Conservation (phyloP, 805 yeast genomes). For the Huiozyma naganishii region DNA sequence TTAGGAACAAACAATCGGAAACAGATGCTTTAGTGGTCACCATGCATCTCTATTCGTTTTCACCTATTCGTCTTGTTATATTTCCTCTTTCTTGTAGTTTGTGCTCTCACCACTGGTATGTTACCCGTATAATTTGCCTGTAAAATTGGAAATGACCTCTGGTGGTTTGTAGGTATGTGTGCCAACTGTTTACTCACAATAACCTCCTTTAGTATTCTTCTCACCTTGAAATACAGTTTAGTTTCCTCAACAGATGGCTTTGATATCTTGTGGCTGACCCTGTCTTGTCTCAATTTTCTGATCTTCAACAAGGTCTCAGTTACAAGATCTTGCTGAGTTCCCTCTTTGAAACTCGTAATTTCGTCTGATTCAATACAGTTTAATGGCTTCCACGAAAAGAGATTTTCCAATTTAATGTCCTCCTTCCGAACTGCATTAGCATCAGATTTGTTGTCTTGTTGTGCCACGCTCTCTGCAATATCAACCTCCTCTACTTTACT, state of each 20-base stretch:
- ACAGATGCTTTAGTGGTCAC: too few relatives aligned
- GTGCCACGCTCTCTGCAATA: slow-evolving; percentile 5
- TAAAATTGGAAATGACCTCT: slow-evolving; percentile 50
- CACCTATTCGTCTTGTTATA: slow-evolving; percentile 7
- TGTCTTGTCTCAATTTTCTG: slow-evolving; percentile 38
- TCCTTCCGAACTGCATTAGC: slow-evolving; percentile 1
- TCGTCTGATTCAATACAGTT: slow-evolving; percentile 42
- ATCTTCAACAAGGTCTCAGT: slow-evolving; percentile 38
- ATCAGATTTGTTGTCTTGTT: not conserved
- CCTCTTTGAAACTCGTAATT: slow-evolving; percentile 35
- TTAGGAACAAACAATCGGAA: not conserved
- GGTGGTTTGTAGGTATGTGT: slow-evolving; percentile 21
- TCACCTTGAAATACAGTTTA: slow-evolving; percentile 32
- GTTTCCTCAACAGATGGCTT: slow-evolving; percentile 37
- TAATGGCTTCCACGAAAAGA: slow-evolving; percentile 41
- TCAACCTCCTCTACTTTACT: slow-evolving; percentile 2
- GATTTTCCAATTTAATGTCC: slow-evolving; percentile 29
- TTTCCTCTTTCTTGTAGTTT: slow-evolving; percentile 23
- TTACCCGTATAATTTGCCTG: slow-evolving; percentile 68
- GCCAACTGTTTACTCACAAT: slow-evolving; percentile 28
- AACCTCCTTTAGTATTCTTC: slow-evolving; percentile 38
- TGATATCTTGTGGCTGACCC: slow-evolving; percentile 26
- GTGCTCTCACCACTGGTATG: slow-evolving; percentile 47
- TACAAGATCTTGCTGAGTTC: slow-evolving; percentile 34
- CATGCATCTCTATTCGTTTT: not conserved